These are phyloP conservation scores for Phytopythium sindhum DNA, from an alignment of 352 stramenopile species.

Conservation along the genomic window DNA sequence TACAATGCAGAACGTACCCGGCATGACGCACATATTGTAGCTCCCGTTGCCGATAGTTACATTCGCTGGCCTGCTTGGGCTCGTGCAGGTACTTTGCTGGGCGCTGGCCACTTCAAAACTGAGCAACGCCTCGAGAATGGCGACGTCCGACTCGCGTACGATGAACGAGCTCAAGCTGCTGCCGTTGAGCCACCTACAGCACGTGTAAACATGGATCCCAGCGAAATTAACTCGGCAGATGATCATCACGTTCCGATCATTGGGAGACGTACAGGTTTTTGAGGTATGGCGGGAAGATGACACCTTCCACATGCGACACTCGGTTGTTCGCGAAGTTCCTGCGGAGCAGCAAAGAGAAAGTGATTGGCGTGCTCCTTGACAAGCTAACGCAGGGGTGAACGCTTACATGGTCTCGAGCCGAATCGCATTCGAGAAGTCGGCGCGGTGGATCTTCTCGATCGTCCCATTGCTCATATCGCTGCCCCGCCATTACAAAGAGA, in stretches of 20 bases:
- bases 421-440: neutral
- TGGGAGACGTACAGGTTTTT: constrained; percentile 19
- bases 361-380: neutral
- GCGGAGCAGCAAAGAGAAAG: neutral
- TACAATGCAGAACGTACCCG: neutral
- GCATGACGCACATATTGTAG: constrained; percentile 22
- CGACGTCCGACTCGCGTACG: constrained; percentile 24
- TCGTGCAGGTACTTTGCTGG: neutral
- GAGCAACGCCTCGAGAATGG: constrained; percentile 17
- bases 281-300: constrained; percentile 23
- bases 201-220: neutral
- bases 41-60: constrained; percentile 14
- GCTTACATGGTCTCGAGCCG: constrained; percentile 1
- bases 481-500: neutral
- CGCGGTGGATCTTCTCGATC: constrained; percentile 5
- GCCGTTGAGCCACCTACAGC: constrained; percentile 13
- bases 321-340: constrained; percentile 23
- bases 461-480: constrained; percentile 6
- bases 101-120: constrained; percentile 15
- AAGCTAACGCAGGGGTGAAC: neutral
- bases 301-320: constrained; percentile 16
- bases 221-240: neutral
- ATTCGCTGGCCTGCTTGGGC: neutral
- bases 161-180: constrained; percentile 26
- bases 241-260: neutral